A percentile compares a stretch with the other conserved stretches of the same genome.
phyloP scores from a whole-genome alignment of 441 rosid species.

The Erodium texanum region DNA sequence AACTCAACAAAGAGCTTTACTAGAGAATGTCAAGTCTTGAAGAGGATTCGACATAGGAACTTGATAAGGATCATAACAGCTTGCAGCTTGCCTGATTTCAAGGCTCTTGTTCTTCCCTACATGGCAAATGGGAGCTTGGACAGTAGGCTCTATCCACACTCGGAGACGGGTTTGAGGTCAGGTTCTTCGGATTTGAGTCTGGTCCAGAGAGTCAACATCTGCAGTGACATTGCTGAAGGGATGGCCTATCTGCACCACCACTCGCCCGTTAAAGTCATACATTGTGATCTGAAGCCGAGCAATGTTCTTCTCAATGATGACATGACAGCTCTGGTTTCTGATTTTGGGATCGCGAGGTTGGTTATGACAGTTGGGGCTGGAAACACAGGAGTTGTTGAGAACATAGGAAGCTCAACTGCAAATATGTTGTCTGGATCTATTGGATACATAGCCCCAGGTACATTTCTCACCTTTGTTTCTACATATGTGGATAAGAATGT shows the following conservation, averaged over 20 bases:
- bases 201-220: constrained; percentile 30
- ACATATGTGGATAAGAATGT: neutral
- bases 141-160: constrained; percentile 26
- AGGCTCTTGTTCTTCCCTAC: constrained; percentile 34
- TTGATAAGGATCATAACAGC: constrained; percentile 33
- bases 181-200: constrained; percentile 31
- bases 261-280: constrained; percentile 30
- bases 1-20: constrained; percentile 35
- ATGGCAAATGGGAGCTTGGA: constrained; percentile 39
- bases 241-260: constrained; percentile 43
- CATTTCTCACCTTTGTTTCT: constrained; percentile 3
- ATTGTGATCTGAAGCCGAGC: constrained; percentile 40
- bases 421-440: constrained; percentile 37
- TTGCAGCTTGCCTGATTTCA: constrained; percentile 34
- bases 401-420: constrained; percentile 42
- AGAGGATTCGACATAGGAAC: constrained; percentile 35
- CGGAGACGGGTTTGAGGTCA: constrained; percentile 17
- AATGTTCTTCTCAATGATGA: constrained; percentile 41
- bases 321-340: constrained; percentile 38
- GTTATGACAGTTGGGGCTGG: constrained; percentile 32
- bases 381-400: constrained; percentile 30
- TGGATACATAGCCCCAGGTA: constrained; percentile 46
- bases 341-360: constrained; percentile 37
- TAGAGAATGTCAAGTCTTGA: constrained; percentile 35
- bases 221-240: constrained; percentile 36